A percentile compares a stretch with the other conserved stretches of the same genome.
Conservation (phyloP, 495 filamentous ascomycete species). For the Emericellopsis terricola region DNA sequence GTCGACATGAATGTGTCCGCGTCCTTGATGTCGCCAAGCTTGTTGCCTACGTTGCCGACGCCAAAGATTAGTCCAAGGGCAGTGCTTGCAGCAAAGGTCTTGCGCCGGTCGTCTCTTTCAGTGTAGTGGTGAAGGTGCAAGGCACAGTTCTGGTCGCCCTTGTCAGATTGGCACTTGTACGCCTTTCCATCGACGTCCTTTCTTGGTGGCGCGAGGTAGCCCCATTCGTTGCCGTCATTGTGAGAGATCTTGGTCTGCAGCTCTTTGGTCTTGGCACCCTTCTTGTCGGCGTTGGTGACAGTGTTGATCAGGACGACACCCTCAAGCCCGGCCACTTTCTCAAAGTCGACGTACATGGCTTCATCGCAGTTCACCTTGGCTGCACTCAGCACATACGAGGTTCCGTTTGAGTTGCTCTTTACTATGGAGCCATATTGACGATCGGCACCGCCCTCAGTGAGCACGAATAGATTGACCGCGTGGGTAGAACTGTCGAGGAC, state of each 20-base stretch:
- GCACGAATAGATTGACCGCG: constrained; percentile 83
- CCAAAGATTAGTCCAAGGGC: constrained; percentile 87
- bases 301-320: constrained; percentile 77
- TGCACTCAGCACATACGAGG: constrained; percentile 73
- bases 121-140: constrained; percentile 92
- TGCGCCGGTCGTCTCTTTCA: constrained; percentile 56
- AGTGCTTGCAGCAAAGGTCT: constrained; percentile 73
- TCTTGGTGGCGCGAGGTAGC: constrained; percentile 44
- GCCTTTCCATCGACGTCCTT: constrained; percentile 50
- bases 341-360: constrained; percentile 75
- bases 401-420: constrained; percentile 97
- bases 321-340: constrained; percentile 83
- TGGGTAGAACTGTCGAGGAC: constrained; percentile 86
- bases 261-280: constrained; percentile 52
- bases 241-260: constrained; percentile 82
- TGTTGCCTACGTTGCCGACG: constrained; percentile 74
- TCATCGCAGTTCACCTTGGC: constrained; percentile 59
- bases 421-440: constrained; percentile 69
- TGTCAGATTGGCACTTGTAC: constrained; percentile 43
- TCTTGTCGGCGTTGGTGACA: constrained; percentile 47
- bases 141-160: constrained; percentile 47
- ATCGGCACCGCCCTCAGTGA: constrained; percentile 38
- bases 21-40: constrained; percentile 38
- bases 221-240: constrained; percentile 86
- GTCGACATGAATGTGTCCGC: constrained; percentile 73